phyloP scores from a whole-genome alignment of 2,329 filamentous ascomycete species.

The Phaeosphaeria sp. region DNA sequence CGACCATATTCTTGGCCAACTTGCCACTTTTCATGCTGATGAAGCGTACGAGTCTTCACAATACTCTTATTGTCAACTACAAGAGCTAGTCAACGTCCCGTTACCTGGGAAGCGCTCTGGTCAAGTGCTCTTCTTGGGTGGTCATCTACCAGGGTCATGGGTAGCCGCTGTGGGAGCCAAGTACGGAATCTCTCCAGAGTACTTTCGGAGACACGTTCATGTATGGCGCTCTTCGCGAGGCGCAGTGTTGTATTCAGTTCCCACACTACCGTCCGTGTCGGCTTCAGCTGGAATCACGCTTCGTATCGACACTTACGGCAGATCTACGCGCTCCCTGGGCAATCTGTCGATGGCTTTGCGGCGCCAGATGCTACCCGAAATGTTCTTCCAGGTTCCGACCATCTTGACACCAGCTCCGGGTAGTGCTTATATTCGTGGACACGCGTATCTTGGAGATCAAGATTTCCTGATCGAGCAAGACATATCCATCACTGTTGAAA shows the following conservation, averaged over 20 bases:
- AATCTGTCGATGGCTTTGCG: background rate
- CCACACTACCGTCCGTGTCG: slow-evolving; percentile 1
- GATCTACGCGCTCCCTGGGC: slow-evolving; percentile 1
- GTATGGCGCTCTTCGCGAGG: slow-evolving; percentile 10
- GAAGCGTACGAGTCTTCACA: background rate
- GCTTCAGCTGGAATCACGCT: slow-evolving; percentile 7
- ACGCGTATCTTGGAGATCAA: background rate
- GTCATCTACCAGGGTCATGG: slow-evolving; percentile 14
- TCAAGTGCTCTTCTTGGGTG: slow-evolving; percentile 12
- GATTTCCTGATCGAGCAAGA: slow-evolving; percentile 9
- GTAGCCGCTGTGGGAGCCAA: slow-evolving; percentile 8
- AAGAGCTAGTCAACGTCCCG: background rate
- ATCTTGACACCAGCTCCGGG: slow-evolving; percentile 3
- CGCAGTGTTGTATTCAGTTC: slow-evolving; percentile 8
- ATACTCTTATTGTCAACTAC: slow-evolving; percentile 7
- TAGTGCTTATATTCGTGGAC: slow-evolving; percentile 5
- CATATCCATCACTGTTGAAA: slow-evolving; percentile 9
- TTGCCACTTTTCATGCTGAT: slow-evolving; percentile 1
- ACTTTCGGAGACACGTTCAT: slow-evolving; percentile 13
- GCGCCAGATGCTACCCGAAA: slow-evolving; percentile 1
- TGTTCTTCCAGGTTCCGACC: background rate
- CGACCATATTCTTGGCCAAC: slow-evolving; percentile 2
- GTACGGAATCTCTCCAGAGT: slow-evolving; percentile 7
- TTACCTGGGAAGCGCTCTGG: slow-evolving; percentile 1
- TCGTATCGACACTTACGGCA: slow-evolving; percentile 8